Conservation (phyloP, 1,284 basidiomycete species). For the Amylostereum areolatum region DNA sequence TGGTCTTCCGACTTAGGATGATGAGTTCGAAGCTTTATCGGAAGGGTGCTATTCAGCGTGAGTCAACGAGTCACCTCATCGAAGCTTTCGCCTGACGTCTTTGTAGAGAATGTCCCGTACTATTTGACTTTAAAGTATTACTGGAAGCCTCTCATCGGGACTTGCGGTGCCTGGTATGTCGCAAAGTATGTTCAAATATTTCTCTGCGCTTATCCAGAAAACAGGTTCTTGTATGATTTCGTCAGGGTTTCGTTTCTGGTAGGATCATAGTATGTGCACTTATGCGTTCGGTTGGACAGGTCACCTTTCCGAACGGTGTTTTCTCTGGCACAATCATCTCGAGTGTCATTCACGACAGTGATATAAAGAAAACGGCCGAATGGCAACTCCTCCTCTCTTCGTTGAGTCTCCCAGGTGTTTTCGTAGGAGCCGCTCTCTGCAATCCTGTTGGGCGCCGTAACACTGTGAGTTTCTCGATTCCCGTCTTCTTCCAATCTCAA, state of each 20-base stretch:
- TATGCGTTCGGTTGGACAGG: conserved; percentile 22
- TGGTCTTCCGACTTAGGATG: conserved; percentile 71
- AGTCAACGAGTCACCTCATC: conserved; percentile 13
- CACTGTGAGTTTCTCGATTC: conserved; percentile 35
- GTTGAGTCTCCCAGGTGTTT: conserved; percentile 45
- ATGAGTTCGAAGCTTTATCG: conserved; percentile 62
- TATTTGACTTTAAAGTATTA: conserved; percentile 57
- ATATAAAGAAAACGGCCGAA: conserved; percentile 57
- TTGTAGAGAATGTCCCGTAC: conserved; percentile 55
- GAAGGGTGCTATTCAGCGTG: conserved; percentile 60
- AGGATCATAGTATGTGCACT: neutral
- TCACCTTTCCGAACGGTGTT: conserved; percentile 67
- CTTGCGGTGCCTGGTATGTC: conserved; percentile 61
- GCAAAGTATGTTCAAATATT: too few relatives aligned
- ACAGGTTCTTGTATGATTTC: conserved; percentile 72
- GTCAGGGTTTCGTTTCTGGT: conserved; percentile 26
- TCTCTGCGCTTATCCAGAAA: too few relatives aligned
- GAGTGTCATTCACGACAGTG: conserved; percentile 46
- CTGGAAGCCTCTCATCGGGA: conserved; percentile 66
- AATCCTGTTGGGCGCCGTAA: conserved; percentile 60
- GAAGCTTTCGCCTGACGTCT: conserved; percentile 4
- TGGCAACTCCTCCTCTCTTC: conserved; percentile 67
- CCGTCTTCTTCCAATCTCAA: conserved; percentile 2
- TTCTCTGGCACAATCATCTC: conserved; percentile 63
- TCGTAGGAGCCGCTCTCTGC: conserved; percentile 57